Percentiles rank a stretch among this genome's conserved stretches.
These are phyloP conservation scores for Xylaria intraflava DNA, from an alignment of 495 filamentous ascomycete species.

Conservation along the genomic window DNA sequence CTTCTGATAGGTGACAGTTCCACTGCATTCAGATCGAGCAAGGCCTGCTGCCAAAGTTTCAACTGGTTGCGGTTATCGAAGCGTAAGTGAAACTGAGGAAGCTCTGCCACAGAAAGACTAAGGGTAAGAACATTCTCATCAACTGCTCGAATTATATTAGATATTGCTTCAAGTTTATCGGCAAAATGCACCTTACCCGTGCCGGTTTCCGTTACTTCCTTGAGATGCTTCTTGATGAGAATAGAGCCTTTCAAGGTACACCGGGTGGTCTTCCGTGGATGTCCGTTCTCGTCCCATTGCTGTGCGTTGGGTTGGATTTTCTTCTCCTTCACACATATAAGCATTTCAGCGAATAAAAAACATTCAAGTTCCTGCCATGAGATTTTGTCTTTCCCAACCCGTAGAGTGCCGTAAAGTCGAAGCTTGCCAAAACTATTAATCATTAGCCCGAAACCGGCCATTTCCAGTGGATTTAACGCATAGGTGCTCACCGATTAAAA, in stretches of 20 bases:
- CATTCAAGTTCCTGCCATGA: constrained; percentile 99
- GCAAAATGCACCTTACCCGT: constrained; percentile 20
- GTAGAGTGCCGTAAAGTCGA: constrained; percentile 81
- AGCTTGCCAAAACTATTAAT: constrained; percentile 79
- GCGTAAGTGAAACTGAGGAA: constrained; percentile 93
- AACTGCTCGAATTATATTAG: constrained; percentile 32
- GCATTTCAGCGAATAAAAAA: constrained; percentile 97
- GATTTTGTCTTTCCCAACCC: constrained; percentile 91
- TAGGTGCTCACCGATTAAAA: constrained; percentile 61
- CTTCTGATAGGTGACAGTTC: constrained; percentile 55
- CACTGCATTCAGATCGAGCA: constrained; percentile 72
- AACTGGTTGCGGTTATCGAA: constrained; percentile 82
- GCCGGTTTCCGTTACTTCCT: constrained; percentile 69
- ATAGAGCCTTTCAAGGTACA: constrained; percentile 97
- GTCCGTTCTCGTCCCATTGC: constrained; percentile 56
- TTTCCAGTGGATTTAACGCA: neutral
- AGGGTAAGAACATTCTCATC: constrained; percentile 85
- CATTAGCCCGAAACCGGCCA: constrained; percentile 4
- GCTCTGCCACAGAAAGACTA: constrained; percentile 84
- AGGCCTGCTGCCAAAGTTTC: constrained; percentile 83
- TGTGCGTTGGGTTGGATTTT: constrained; percentile 43
- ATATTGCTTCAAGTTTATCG: constrained; percentile 16
- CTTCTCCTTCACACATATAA: constrained; percentile 99
- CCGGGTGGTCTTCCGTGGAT: constrained; percentile 57
- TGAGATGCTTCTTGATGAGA: constrained; percentile 95